A percentile compares a stretch with the other conserved stretches of the same genome.
These are phyloP conservation scores for Lactarius hengduanensis DNA, from an alignment of 768 basidiomycete genomes.

Conservation along the genomic window DNA sequence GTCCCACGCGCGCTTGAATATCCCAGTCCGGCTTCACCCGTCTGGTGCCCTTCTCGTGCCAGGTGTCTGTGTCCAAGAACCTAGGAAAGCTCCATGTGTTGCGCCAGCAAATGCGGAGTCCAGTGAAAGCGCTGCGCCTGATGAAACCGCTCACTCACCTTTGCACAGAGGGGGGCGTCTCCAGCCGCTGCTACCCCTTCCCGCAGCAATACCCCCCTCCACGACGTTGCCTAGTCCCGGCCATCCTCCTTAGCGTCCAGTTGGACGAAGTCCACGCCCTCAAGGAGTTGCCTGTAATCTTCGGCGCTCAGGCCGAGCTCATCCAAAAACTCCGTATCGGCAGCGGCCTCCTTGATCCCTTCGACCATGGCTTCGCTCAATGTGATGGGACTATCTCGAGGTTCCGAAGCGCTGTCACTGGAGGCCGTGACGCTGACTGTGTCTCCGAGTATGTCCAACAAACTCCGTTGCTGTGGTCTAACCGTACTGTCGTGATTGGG, in stretches of 20 bases:
- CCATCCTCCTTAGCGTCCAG: neutral
- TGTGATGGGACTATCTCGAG: neutral
- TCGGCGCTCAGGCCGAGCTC: slow-evolving; percentile 18
- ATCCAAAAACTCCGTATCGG: slow-evolving; percentile 30
- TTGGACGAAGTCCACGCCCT: neutral
- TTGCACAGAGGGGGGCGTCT: neutral
- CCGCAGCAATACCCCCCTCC: neutral
- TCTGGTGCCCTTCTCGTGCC: slow-evolving; percentile 1
- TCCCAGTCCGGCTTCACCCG: neutral
- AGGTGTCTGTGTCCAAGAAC: slow-evolving; percentile 9
- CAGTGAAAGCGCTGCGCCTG: slow-evolving; percentile 1
- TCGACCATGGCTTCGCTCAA: slow-evolving; percentile 23
- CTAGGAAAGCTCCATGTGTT: neutral
- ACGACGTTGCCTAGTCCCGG: neutral
- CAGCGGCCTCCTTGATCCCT: slow-evolving; percentile 29
- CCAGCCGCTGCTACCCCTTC: neutral
- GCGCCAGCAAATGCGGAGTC: slow-evolving; percentile 4
- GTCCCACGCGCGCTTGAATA: neutral
- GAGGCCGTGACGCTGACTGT: neutral
- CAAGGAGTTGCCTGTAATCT: slow-evolving; percentile 13
- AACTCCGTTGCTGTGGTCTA: neutral
- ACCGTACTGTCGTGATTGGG: neutral
- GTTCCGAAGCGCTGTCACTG: neutral
- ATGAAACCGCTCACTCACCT: slow-evolving; percentile 18
- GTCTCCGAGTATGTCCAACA: neutral